Evolutionary conservation across 805 yeast genomes (phyloP), one percentile per base, ranked within the genome.

Genomic region (Kazachstania viticola): DNA sequence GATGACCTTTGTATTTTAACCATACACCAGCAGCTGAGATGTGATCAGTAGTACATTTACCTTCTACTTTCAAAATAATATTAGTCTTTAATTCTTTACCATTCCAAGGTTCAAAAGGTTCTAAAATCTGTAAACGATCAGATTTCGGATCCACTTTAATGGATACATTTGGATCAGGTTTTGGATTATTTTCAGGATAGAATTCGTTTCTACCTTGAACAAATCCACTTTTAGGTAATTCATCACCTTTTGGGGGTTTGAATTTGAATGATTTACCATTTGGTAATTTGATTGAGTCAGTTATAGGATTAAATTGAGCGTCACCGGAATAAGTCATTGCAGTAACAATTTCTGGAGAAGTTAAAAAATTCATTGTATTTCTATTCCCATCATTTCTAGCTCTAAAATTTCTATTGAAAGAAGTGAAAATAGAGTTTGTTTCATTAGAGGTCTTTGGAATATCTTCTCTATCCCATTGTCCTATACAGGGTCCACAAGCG

Each of bases 401-500:
- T 60, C 91, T 79, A 72, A 88, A 88, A 64, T 88, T 88, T 71
- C 98, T 80, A 75, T 88, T 88, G 73, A 87, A 88, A 9, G 96
- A 87, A 5, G 97, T 85, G 62, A 88, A 87, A 46, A 88, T 91
- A 33, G 97, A 82, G 61, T 85, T 87, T 48, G 68, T 67, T 42
- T 77, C 84, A 32, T 67, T 65, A 5, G 79, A 69, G 18, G 68
- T 64, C 56, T 75, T 74, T 29, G 71, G 59, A 27, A 81, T 71
- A 54, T 82, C 94, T 43, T 71, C 69, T 67, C 97, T 80, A 59
- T 91, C 95, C 98, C 98, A 88, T 69, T 88, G 98, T 37, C 98
- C 98, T 56, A 88, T 88, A 68, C 98, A 88, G 52, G 97, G 98
- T 46, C 98, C 98, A 71, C 98, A 88, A 14, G 98, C 98, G 59